Evolutionary conservation across 176 grass and related monocot genomes (phyloP).

Genomic region (Triticum urartu): DNA sequence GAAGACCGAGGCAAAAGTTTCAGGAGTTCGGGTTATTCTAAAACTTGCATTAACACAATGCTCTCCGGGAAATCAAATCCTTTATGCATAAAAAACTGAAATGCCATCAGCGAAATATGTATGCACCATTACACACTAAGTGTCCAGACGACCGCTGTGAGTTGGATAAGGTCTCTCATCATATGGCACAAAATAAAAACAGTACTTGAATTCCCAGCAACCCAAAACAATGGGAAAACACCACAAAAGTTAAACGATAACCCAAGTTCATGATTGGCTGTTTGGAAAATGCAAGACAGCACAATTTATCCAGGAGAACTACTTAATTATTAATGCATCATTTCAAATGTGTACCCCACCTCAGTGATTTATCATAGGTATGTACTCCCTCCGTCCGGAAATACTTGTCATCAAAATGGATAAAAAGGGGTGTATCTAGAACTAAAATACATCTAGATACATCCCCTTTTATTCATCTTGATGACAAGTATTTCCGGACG

Average conservation of each 20-base stretch:
- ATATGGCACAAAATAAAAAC: conserved; percentile 38
- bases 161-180: conserved; percentile 59
- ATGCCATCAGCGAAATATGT: conserved; percentile 59
- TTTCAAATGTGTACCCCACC: background rate
- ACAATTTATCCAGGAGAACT: too few species aligned
- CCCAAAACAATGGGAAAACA: background rate
- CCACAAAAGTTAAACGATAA: background rate
- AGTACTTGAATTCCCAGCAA: background rate
- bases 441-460: too few species aligned
- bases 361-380: background rate
- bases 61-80: background rate
- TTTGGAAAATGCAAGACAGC: too few species aligned
- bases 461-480: too few species aligned
- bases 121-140: conserved; percentile 62
- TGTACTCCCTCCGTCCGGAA: too few species aligned
- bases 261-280: background rate
- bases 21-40: background rate
- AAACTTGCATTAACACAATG: background rate
- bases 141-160: conserved; percentile 67
- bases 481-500: too few species aligned
- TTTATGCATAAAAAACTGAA: background rate
- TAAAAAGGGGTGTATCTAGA: too few species aligned
- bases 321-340: background rate
- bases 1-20: background rate
- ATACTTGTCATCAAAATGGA: too few species aligned